Conservation (phyloP, 2,329 filamentous ascomycete genomes). For the Penicillium sp. region DNA sequence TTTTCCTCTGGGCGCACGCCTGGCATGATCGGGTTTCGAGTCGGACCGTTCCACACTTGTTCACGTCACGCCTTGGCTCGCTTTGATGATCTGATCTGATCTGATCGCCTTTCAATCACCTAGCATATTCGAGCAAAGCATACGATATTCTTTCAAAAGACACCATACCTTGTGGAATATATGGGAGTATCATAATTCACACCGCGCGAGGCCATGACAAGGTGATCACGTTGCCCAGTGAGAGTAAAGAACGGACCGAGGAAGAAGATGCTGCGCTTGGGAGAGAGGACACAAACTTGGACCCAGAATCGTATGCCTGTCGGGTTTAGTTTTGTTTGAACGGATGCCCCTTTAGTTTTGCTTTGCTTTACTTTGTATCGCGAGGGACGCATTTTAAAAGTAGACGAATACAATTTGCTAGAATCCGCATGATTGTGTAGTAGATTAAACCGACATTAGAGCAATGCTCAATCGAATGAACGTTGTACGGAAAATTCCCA, state of each 20-base stretch:
- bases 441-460: not conserved
- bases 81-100: too few relatives aligned
- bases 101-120: too few relatives aligned
- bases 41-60: too few relatives aligned
- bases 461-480: not conserved
- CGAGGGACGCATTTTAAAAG: not conserved
- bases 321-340: slow-evolving; percentile 19
- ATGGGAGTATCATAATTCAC: too few relatives aligned
- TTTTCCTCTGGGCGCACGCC: too few relatives aligned
- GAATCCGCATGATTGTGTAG: not conserved
- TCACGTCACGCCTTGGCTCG: too few relatives aligned
- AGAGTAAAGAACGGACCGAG: slow-evolving; percentile 42
- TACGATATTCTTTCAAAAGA: too few relatives aligned
- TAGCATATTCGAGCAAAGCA: too few relatives aligned
- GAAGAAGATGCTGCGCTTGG: slow-evolving; percentile 42
- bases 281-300: slow-evolving; percentile 28
- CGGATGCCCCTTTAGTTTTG: not conserved
- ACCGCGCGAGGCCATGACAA: slow-evolving; percentile 60
- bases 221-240: slow-evolving; percentile 45
- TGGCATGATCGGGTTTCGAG: slow-evolving; percentile 50
- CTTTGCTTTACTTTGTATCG: not conserved
- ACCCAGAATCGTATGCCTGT: slow-evolving; percentile 25
- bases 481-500: not conserved
- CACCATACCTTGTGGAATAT: too few relatives aligned
- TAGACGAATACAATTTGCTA: not conserved